Base-by-base conservation (phyloP, 129 eudicot species). In the Ambrosia trifida region DNA sequence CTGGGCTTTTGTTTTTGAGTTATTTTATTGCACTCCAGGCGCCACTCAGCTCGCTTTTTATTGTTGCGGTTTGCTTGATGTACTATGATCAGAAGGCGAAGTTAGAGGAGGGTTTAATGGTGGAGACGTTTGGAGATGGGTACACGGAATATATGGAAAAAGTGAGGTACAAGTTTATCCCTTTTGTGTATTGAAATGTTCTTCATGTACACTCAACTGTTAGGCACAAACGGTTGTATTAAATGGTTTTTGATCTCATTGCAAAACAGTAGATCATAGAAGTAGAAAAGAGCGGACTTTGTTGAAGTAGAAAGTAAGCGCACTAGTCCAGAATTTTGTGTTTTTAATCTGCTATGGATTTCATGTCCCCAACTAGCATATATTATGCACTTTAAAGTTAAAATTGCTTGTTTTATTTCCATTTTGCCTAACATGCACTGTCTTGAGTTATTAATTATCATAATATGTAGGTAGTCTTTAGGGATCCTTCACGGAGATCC, bases 161-260 rank as follows among this genome's bases (percentile, higher is more conserved):
- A 69, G 96, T 90, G 79, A 79, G 75, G 84, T 87, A 90, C 90
- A 94, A 82, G 87, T 80, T 87, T 50, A 85, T 94, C 79, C 98
- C 98, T 67, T 87, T 84, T 80, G 81, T 94, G 66, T 87, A 94
- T 66, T 94, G 87, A 87, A 47, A 54, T 10, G 18, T 32, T 43
- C 41, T 11, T 35, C 19, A 69, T 71, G 72, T 78, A 70, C 43
- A 63, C 58, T 70, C 13, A 62, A 64, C 32, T 56, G 40, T 63
- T 78, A 65, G 40, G 40, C 24, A 3, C 68, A 47, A 9, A n/a
- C 74, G 57, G 74, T 36, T 76, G 64, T 53, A 80, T 58, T 19
- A 76, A 70, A 58, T 71, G 77, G 56, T 57, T 20, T 56, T 68
- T 76, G 71, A 24, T 51, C 18, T 61, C 50, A 33, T 62, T n/a